Evolutionary conservation across 768 basidiomycete genomes (phyloP), one percentile per base, ranked within the genome.

Genomic region (Pisolithus orientalis): DNA sequence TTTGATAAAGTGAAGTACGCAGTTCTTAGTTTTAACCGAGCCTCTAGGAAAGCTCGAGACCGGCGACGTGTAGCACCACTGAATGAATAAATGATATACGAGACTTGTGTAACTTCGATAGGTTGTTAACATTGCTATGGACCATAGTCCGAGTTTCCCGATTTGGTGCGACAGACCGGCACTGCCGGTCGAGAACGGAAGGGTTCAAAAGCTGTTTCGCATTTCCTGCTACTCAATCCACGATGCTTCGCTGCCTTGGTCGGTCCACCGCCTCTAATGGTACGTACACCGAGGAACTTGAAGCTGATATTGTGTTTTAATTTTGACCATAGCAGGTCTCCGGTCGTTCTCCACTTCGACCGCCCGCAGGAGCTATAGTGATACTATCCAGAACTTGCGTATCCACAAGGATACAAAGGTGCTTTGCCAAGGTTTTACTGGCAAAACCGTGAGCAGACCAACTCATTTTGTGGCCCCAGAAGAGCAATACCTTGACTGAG

Each of bases 401-500:
- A 87, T 99, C 63, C 82, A 90, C 72, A 90, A 91, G 65, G 91
- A 98, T 70, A 96, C 96, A 59, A 94, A 84, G 71, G 95, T 99
- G 43, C 74, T 78, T 84, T 57, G 93, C 86, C 70, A 96, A 93
- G 71, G 92, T 83, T 82, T 94, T 62, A 97, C 94, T 11, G 94
- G 94, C 67, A 97, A 96, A 84, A 96, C 93, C 53, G 94, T 91
- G 59, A 59, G 29, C 49, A 44, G 10, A 14, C 43, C 39, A 14
- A 28, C 37, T 6, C 1, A 17, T 11, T n/a, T n/a, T 27, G n/a
- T 21, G 39, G 29, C 40, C 39, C 25, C 27, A 42, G n/a, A 46
- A 42, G 40, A 42, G 40, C 8, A 25, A 17, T 17, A 42, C 9
- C 28, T 32, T 37, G 11, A 34, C 17, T 21, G n/a, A 5, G 7